Evolutionary conservation across 169 alveolate species (phyloP).

Genomic region (Cryptosporidium parvum): DNA sequence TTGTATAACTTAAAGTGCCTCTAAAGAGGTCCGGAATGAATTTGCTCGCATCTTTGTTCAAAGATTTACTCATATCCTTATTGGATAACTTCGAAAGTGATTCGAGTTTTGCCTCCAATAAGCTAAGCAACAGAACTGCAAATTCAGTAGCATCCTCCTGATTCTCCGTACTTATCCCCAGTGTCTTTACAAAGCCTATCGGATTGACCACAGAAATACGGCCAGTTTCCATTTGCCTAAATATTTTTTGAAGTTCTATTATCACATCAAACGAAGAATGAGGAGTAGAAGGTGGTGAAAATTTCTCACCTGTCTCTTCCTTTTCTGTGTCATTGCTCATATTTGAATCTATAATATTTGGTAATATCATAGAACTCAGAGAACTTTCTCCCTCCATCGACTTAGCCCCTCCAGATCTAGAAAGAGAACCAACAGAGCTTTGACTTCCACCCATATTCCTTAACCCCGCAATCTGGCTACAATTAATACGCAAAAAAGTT

Average conservation of each 20-base stretch:
- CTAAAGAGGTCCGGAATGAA: slow-evolving; percentile 66
- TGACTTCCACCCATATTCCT: neutral
- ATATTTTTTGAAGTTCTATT: slow-evolving; percentile 54
- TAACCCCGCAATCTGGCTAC: neutral
- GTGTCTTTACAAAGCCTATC: slow-evolving; percentile 44
- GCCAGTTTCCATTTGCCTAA: slow-evolving; percentile 67
- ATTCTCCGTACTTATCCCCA: slow-evolving; percentile 73
- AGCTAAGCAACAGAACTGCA: slow-evolving; percentile 46
- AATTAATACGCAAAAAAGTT: slow-evolving; percentile 25
- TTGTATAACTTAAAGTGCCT: slow-evolving; percentile 48
- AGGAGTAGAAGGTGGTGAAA: neutral
- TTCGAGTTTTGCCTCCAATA: slow-evolving; percentile 46
- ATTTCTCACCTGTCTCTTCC: neutral
- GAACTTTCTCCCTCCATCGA: slow-evolving; percentile 34
- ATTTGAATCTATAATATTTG: slow-evolving; percentile 1
- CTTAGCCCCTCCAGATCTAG: neutral
- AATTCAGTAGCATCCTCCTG: slow-evolving; percentile 75
- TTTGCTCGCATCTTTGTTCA: slow-evolving; percentile 2
- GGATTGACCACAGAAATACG: slow-evolving; percentile 53
- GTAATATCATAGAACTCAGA: slow-evolving; percentile 40
- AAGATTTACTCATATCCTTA: neutral
- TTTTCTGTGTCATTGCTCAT: neutral
- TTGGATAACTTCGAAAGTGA: neutral
- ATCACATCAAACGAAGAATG: slow-evolving; percentile 40
- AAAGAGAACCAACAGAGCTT: neutral